Percentiles rank a stretch among this genome's conserved stretches.
These are phyloP conservation scores for Antitrichia curtipendula DNA, from an alignment of 225 moss, liverwort and hornwort species.

Conservation along the genomic window DNA sequence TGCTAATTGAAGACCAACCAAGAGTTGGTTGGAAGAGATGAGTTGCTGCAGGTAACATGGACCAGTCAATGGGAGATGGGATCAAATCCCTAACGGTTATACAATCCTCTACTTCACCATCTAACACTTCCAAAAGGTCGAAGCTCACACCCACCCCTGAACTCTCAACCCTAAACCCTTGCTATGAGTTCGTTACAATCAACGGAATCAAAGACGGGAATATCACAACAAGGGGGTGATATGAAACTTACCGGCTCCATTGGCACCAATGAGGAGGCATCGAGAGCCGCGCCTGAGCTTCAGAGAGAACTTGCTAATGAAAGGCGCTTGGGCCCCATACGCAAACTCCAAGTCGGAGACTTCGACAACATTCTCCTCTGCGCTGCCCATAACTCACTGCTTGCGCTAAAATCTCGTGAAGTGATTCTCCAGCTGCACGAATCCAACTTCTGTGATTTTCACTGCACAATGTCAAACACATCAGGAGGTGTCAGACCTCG, in stretches of 20 bases:
- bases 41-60: neutral
- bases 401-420: neutral
- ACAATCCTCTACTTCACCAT: neutral
- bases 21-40: neutral
- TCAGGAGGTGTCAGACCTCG: neutral
- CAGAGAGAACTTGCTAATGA: slow-evolving; percentile 81
- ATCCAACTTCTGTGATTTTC: neutral
- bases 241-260: slow-evolving; percentile 62
- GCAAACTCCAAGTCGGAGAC: slow-evolving; percentile 83
- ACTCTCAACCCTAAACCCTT: neutral
- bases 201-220: neutral
- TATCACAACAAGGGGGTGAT: neutral
- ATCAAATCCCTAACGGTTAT: neutral
- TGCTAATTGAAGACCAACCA: neutral
- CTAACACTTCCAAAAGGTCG: neutral
- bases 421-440: neutral
- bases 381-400: slow-evolving; percentile 20
- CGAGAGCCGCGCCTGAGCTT: slow-evolving; percentile 62
- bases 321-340: slow-evolving; percentile 59
- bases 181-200: neutral
- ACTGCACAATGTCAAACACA: neutral
- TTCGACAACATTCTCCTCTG: slow-evolving; percentile 44
- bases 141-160: neutral
- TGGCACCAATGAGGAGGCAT: slow-evolving; percentile 92
- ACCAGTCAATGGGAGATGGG: neutral